Evolutionary conservation across 2,329 filamentous ascomycete species (phyloP), one percentile per base, ranked within the genome.

Genomic region (Mycosphaerelloides madeirae): DNA sequence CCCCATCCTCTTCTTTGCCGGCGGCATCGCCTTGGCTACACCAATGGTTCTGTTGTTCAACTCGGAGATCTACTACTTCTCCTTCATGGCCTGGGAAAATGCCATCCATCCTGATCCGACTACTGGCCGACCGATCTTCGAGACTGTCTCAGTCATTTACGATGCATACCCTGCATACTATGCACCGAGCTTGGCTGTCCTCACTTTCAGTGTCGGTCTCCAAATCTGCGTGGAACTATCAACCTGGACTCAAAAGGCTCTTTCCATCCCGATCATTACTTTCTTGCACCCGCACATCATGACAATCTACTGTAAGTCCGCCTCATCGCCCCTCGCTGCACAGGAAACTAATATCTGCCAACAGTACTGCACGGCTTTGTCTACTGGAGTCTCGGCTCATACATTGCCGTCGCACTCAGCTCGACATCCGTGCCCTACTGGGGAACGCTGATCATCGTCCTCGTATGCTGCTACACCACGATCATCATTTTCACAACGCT

Each of bases 281-380:
- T 58, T 65, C 34, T 55, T 74, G 14, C 73, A 73, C 55, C 71
- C 71, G 4, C 71, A 74, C 53, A 69, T 73, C 51, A 73, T 73
- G 56, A 74, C 69, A 29, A 70, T 74, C 42, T 74, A 74, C 50
- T 36, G 53, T 53, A 65, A 53, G 50, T 46, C 28, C 22, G 6
- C 31, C 19, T 16, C 2, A 11, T 19, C 11, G 13, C n/a, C 6
- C 18, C 33, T 29, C 6, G 12, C n/a, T 6, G 7, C 14, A 7
- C 25, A 12, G 1, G 20, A 48, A 41, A 50, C 36, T 6, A 3
- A n/a, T 28, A 6, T 18, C 6, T 12, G 7, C n/a, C 3, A 19
- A 9, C 22, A 55, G 53, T 74, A 6, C 61, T 73, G 38, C 71
- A 74, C 50, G 71, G 71, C 29, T 41, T 74, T 56, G 46, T 76